Base-by-base conservation (phyloP, 1,139 yeast species). In the Yamadazyma diddensiae region DNA sequence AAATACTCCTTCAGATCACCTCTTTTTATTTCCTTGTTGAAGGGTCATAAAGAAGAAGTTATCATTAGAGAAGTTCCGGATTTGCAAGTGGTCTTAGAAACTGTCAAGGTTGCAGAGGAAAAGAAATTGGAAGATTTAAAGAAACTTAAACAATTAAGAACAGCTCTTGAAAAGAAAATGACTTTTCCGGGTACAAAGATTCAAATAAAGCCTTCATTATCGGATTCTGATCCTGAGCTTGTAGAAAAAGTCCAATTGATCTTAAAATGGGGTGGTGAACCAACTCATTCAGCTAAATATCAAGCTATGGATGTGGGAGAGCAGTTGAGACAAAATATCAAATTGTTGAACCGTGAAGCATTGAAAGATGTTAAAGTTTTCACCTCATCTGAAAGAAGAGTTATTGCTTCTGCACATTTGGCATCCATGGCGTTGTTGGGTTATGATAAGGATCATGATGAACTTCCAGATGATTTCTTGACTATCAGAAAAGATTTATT, bases 251-350 rank as follows among this genome's bases (percentile, higher is more conserved):
- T 92, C 15, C 98, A 94, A 59, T 79, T 94, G 42, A 94, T 92
- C 42, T 69, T 92, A 49, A 94, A 94, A 57, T 94, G 98, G 98
- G 98, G 98, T 48, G 99, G 99, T 44, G 99, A 94, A 57, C 97
- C 98, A 7, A 94, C 99, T 1, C 99, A 94, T 57, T 88, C 97
- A 7, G 97, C 98, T 1, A 76, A 82, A 39, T 85, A 87, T 55
- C 99, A 94, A 62, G 95, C 97, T 1, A 73, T 82, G 19, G 99
- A 94, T 59, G 77, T 92, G 15, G 99, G 98, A 34, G 97, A 92
- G 49, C 96, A 90, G 59, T 75, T 84, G 63, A 79, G 98, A 49
- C 96, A 92, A 56, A 95, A 94, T 53, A 74, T 90, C 49, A 80
- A 86, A 53, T 70, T 94, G 38, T 70, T 94, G 51, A 94, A 94